phyloP scores from a whole-genome alignment of 2,329 filamentous ascomycete species.

The Thermomyces lanuginosus region DNA sequence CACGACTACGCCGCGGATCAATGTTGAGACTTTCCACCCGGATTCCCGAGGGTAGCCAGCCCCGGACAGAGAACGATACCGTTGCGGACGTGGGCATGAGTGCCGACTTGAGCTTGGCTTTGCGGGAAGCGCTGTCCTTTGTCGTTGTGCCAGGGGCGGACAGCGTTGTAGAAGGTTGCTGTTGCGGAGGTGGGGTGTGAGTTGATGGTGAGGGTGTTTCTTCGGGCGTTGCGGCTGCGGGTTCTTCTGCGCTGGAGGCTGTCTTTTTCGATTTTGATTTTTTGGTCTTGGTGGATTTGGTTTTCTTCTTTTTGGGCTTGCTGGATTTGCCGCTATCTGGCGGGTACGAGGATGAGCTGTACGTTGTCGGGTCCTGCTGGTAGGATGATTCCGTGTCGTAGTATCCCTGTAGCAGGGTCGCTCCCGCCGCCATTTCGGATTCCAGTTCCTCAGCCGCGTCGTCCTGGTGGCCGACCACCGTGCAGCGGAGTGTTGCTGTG shows the following conservation, averaged over 20 bases:
- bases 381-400: constrained; percentile 24
- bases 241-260: constrained; percentile 4
- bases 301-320: constrained; percentile 18
- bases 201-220: constrained; percentile 8
- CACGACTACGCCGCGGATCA: constrained; percentile 63
- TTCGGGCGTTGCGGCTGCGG: constrained; percentile 7
- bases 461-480: constrained; percentile 50
- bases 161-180: constrained; percentile 6
- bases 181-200: constrained; percentile 6
- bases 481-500: constrained; percentile 61
- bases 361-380: constrained; percentile 10
- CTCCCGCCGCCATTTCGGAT: constrained; percentile 16
- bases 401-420: constrained; percentile 30
- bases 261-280: constrained; percentile 13
- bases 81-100: constrained; percentile 67
- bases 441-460: constrained; percentile 32
- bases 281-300: constrained; percentile 15
- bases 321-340: constrained; percentile 4
- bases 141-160: no score
- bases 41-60: constrained; percentile 49
- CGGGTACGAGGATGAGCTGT: constrained; percentile 10
- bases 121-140: constrained; percentile 10
- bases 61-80: constrained; percentile 47
- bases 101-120: constrained; percentile 51
- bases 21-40: constrained; percentile 46